Conservation (phyloP, 2,329 filamentous ascomycete genomes). For the Didymella glomerata region DNA sequence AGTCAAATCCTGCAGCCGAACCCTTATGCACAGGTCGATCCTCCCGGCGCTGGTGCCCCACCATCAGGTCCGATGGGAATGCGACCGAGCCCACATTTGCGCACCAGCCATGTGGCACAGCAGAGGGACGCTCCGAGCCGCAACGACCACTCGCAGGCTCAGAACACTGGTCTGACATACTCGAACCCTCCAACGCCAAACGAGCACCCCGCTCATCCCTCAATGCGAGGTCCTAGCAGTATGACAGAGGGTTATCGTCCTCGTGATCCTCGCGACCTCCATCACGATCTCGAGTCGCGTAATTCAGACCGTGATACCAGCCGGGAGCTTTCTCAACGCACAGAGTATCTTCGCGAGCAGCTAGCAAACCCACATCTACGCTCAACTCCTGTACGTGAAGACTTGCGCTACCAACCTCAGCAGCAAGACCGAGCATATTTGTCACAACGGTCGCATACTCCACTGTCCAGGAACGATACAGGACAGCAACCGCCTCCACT, state of each 20-base stretch:
- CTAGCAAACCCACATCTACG: conserved; percentile 35
- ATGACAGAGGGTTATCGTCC: conserved; percentile 41
- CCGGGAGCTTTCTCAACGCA: conserved; percentile 43
- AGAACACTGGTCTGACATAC: conserved; percentile 43
- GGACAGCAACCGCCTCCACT: conserved; percentile 39
- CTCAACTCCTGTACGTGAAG: conserved; percentile 38
- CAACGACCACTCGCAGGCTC: conserved; percentile 46
- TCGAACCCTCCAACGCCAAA: conserved; percentile 46
- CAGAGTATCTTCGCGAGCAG: conserved; percentile 44
- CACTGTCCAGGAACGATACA: conserved; percentile 41
- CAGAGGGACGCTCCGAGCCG: conserved; percentile 40
- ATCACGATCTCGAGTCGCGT: conserved; percentile 41
- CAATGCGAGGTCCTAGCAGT: conserved; percentile 35
- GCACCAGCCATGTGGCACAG: conserved; percentile 40
- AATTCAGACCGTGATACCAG: conserved; percentile 46
- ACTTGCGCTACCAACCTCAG: conserved; percentile 39
- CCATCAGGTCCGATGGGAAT: conserved; percentile 46
- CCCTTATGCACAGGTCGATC: conserved; percentile 50
- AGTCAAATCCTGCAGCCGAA: conserved; percentile 49
- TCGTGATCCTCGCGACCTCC: conserved; percentile 42
- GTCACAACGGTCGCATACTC: conserved; percentile 47
- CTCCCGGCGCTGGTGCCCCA: conserved; percentile 39
- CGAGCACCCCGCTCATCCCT: conserved; percentile 38
- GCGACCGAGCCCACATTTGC: conserved; percentile 49
- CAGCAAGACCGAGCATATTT: conserved; percentile 42